A percentile compares a stretch with the other conserved stretches of the same genome.
phyloP scores from a whole-genome alignment of 2,329 filamentous ascomycete species.

The Cladophialophora exuberans region DNA sequence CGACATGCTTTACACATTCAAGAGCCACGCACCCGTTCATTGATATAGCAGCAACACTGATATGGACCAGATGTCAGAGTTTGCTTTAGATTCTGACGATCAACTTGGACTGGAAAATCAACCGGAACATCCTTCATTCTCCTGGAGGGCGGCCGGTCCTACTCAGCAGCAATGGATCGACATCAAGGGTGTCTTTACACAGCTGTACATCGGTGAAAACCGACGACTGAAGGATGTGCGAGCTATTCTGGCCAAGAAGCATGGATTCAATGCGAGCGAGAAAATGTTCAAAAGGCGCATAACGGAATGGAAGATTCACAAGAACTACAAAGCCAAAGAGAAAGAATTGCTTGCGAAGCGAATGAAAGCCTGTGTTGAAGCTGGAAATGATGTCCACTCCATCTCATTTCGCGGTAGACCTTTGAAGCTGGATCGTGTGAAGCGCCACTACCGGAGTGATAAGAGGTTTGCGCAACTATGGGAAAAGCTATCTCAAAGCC shows the following conservation, averaged over 20 bases:
- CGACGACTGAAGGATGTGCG: constrained; percentile 26
- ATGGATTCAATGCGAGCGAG: constrained; percentile 27
- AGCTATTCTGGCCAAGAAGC: constrained; percentile 18
- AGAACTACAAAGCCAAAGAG: constrained; percentile 29
- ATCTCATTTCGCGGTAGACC: constrained; percentile 25
- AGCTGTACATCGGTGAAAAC: constrained; percentile 27
- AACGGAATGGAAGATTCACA: constrained; percentile 26
- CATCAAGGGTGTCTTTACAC: constrained; percentile 27
- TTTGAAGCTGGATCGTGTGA: constrained; percentile 26
- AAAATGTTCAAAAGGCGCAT: constrained; percentile 31
- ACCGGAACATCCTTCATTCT: not conserved
- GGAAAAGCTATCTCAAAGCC: constrained; percentile 23
- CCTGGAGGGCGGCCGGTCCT: constrained; percentile 16
- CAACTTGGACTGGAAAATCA: not conserved
- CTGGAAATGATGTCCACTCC: constrained; percentile 21
- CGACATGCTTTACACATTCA: no score
- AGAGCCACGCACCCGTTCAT: not conserved
- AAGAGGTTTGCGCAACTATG: constrained; percentile 20
- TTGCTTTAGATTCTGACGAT: constrained; percentile 1
- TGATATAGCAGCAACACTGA: not conserved
- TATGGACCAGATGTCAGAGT: not conserved
- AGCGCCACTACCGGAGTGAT: constrained; percentile 26
- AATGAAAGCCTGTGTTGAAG: constrained; percentile 23
- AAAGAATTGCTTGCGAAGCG: constrained; percentile 22
- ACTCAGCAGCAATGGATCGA: constrained; percentile 22